Percentiles rank a stretch among this genome's conserved stretches.
phyloP scores from a whole-genome alignment of 2,329 filamentous ascomycete genomes.

The Elsinoe ampelina region DNA sequence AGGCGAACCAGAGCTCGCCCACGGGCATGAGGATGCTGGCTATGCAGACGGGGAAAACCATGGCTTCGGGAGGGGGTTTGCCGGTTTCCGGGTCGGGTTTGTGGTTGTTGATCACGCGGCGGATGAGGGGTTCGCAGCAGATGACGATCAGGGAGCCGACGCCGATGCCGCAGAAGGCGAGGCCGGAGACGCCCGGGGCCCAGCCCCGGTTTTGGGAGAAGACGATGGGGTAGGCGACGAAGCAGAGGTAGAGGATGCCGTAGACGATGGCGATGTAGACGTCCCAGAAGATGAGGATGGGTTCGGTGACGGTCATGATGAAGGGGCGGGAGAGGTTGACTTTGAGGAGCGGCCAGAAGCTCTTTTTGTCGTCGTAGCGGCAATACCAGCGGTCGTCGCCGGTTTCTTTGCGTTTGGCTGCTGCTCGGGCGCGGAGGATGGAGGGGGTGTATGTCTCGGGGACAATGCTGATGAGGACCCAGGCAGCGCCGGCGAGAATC shows the following conservation, averaged over 20 bases:
- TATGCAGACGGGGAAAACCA: slow-evolving; percentile 69
- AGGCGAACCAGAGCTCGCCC: slow-evolving; percentile 78
- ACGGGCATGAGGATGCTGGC: slow-evolving; percentile 64
- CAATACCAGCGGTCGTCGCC: slow-evolving; percentile 67
- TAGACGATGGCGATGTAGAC: slow-evolving; percentile 68
- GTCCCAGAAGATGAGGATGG: slow-evolving; percentile 75
- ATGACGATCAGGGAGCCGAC: slow-evolving; percentile 48
- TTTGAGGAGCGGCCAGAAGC: slow-evolving; percentile 58
- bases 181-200: slow-evolving; percentile 61
- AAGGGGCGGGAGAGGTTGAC: slow-evolving; percentile 71
- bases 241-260: slow-evolving; percentile 79
- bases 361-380: slow-evolving; percentile 64
- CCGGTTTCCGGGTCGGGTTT: slow-evolving; percentile 66
- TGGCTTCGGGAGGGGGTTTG: slow-evolving; percentile 65
- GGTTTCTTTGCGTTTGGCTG: slow-evolving; percentile 54
- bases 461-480: slow-evolving; percentile 49
- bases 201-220: slow-evolving; percentile 69
- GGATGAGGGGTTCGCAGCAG: slow-evolving; percentile 55
- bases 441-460: slow-evolving; percentile 70
- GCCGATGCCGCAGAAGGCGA: slow-evolving; percentile 67
- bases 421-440: slow-evolving; percentile 58
- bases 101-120: slow-evolving; percentile 68
- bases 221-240: slow-evolving; percentile 81
- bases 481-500: slow-evolving; percentile 58
- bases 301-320: slow-evolving; percentile 67